phyloP scores from a whole-genome alignment of 2,329 filamentous ascomycete genomes.

The Penicillium crustosum region DNA sequence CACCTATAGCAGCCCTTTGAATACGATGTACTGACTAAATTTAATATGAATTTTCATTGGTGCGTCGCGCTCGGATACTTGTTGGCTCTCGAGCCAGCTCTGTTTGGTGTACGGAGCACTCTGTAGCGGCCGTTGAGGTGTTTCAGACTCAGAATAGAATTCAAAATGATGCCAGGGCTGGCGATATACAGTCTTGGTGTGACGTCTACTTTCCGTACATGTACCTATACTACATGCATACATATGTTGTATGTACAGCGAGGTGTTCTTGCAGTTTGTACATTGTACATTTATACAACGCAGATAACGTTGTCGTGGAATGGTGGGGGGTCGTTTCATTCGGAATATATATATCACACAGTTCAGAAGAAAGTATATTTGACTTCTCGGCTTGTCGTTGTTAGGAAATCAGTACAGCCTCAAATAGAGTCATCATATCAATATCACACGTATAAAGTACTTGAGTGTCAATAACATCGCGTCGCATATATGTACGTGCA shows the following conservation, averaged over 20 bases:
- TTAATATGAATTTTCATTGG: constrained; percentile 1
- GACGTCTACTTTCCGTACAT: neutral
- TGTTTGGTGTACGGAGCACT: neutral
- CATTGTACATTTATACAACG: neutral
- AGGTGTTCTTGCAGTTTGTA: neutral
- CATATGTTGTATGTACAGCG: neutral
- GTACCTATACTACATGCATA: neutral
- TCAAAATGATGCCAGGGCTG: neutral
- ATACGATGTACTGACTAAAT: neutral
- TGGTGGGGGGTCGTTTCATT: neutral
- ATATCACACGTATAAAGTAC: neutral
- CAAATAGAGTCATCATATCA: neutral
- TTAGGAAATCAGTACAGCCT: neutral
- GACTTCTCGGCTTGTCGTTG: neutral
- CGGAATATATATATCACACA: neutral
- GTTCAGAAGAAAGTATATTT: no score
- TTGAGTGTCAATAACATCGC: neutral
- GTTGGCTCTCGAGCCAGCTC: neutral
- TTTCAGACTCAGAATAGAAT: constrained; percentile 4
- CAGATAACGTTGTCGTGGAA: neutral
- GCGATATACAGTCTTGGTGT: neutral
- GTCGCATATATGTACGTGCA: constrained; percentile 7
- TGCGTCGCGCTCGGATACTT: constrained; percentile 3
- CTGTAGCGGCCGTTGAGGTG: constrained; percentile 2
- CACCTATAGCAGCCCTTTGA: neutral